Evolutionary conservation across 2,329 filamentous ascomycete species (phyloP).

Genomic region (Alternaria gansuensis): DNA sequence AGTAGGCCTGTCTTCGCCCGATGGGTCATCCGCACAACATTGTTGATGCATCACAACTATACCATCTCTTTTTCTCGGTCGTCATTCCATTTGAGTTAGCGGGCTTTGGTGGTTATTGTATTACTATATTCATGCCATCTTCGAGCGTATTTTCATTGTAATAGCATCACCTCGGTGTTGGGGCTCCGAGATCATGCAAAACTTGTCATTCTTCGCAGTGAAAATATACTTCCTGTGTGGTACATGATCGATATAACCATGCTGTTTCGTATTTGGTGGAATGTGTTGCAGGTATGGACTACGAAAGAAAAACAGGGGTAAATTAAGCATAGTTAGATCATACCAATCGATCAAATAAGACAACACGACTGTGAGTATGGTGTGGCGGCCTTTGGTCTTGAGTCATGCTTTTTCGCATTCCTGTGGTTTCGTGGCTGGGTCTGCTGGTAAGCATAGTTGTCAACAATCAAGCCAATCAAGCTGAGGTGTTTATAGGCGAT

Average conservation of each 20-base stretch:
- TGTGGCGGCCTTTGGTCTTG: background rate
- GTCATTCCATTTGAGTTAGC: constrained; percentile 5
- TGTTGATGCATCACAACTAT: background rate
- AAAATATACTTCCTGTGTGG: background rate
- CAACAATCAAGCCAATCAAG: background rate
- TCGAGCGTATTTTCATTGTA: constrained; percentile 1
- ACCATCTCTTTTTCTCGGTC: background rate
- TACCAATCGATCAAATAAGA: background rate
- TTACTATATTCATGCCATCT: background rate
- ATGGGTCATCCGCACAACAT: background rate
- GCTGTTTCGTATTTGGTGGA: background rate
- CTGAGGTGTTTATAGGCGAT: background rate
- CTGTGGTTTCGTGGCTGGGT: background rate
- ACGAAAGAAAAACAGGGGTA: background rate
- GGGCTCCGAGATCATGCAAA: constrained; percentile 7
- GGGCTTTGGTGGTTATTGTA: constrained; percentile 1
- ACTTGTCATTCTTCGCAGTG: background rate
- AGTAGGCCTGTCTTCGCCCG: constrained; percentile 1
- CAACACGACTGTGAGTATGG: background rate
- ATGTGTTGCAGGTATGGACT: background rate
- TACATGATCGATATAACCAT: background rate
- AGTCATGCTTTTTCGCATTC: background rate
- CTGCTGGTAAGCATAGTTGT: background rate
- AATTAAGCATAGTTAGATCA: background rate
- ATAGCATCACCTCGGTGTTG: constrained; percentile 6